A percentile compares a stretch with the other conserved stretches of the same genome.
phyloP scores from a whole-genome alignment of 495 filamentous ascomycete species.

The Lineolata rhizophorae region DNA sequence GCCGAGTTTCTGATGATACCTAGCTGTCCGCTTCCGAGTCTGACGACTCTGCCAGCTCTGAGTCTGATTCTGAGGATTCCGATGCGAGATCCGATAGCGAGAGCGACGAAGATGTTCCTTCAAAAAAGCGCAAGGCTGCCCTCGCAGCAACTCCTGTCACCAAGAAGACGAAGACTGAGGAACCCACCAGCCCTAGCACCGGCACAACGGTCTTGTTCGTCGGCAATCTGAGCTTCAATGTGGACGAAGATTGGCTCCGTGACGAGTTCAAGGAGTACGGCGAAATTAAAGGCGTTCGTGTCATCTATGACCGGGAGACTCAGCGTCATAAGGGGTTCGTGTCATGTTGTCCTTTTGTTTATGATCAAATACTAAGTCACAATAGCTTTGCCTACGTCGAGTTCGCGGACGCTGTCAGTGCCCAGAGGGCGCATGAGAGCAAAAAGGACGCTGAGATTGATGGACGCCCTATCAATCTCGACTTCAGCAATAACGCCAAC shows the following conservation, averaged over 20 bases:
- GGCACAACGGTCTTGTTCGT: conserved; percentile 62
- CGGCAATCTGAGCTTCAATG: conserved; percentile 84
- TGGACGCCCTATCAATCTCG: conserved; percentile 69
- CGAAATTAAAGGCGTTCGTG: conserved; percentile 47
- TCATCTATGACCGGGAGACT: conserved; percentile 64
- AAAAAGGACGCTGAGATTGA: conserved; percentile 70
- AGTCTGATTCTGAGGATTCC: conserved; percentile 5
- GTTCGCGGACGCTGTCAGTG: conserved; percentile 45
- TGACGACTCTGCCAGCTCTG: too few species aligned
- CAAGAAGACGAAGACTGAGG: conserved; percentile 75
- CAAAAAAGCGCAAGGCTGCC: conserved; percentile 83
- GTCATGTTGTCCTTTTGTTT: not conserved
- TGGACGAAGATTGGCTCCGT: conserved; percentile 78
- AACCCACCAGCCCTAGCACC: conserved; percentile 24
- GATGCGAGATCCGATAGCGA: conserved; percentile 15
- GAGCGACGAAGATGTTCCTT: conserved; percentile 13
- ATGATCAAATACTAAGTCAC: conserved; percentile 12
- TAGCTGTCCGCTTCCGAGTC: too few species aligned
- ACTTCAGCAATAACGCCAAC: conserved; percentile 40
- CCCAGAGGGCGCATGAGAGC: conserved; percentile 52
- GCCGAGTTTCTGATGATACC: too few species aligned
- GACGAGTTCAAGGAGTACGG: conserved; percentile 73
- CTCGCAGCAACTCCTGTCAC: conserved; percentile 33
- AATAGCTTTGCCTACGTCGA: conserved; percentile 82
- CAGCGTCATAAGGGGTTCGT: conserved; percentile 70